Base-by-base conservation (phyloP, 495 filamentous ascomycete genomes). In the Tuber aestivum region DNA sequence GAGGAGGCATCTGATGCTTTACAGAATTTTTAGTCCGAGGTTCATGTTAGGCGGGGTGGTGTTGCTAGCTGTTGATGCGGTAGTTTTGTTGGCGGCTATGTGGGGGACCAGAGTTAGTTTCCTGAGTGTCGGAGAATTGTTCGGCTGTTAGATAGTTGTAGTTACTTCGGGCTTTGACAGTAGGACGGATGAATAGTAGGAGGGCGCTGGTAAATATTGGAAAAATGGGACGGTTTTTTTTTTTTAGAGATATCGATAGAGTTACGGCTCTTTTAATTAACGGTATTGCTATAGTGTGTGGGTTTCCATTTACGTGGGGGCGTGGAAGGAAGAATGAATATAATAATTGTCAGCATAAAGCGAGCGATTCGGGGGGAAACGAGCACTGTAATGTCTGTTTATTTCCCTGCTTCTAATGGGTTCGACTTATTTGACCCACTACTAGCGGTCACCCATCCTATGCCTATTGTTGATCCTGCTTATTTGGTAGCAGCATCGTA, bases 1-100 rank as follows among this genome's bases (percentile, higher is more conserved):
- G 72, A 86, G 96, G 50, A 87, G 95, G 71, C 95, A 99, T 85
- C 86, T 99, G 70, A 99, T 99, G 96, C 86, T 99, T 42, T 97
- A 95, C 84, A 89, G 96, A n/a, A 93, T 99, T 72, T 99, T 99
- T 79, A 90, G 86, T 83, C 95, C 95, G 44, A 83, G 94, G 48
- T 98, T 94, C 84, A 93, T 98, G 93, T 88, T 92, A 78, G 93
- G 92, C 3, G 92, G 92, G 0, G 86, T 86, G 2, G 89, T 91
- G 48, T 78, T 97, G 72, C 79, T 93, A 32, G 87, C 93, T 21
- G 90, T 95, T 20, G 95, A 98, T 79, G 74, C 95, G 1, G 87
- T 97, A 35, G 87, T 89, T 3, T 87, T 93, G 21, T 41, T 90
- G 32, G 87, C 97, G 27, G 88, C 88, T 69, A 82, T 97, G 71